Conservation (phyloP, 2,329 filamentous ascomycete genomes). For the Aspergillus glaucus region DNA sequence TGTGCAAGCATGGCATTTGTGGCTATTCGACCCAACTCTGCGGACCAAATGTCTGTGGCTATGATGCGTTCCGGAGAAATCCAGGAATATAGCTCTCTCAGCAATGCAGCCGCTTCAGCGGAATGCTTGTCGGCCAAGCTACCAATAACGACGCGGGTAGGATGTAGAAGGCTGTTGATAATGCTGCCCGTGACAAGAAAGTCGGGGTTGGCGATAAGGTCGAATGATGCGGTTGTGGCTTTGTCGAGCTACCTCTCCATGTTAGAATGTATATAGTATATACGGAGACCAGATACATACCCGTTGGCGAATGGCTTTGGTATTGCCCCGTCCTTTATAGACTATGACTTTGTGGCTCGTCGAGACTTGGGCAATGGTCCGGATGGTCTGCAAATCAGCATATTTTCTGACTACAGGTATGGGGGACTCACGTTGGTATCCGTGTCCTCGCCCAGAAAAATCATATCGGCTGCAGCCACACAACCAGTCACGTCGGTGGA, state of each 20-base stretch:
- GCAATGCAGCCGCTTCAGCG: constrained; percentile 5
- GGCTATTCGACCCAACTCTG: neutral
- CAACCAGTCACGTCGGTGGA: constrained; percentile 13
- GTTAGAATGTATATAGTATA: neutral
- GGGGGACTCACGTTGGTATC: neutral
- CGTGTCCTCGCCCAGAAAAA: constrained; percentile 12
- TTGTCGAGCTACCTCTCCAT: neutral
- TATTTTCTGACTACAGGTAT: neutral
- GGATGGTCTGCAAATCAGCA: constrained; percentile 2
- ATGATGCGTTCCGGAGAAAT: constrained; percentile 3
- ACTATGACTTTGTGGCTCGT: constrained; percentile 16
- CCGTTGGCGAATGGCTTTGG: neutral
- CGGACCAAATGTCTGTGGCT: neutral
- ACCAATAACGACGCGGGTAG: constrained; percentile 13
- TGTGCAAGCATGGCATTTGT: neutral
- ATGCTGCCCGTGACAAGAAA: constrained; percentile 12
- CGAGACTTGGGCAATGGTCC: constrained; percentile 11
- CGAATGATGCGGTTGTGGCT: constrained; percentile 5
- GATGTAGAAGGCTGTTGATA: constrained; percentile 9
- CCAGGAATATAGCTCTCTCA: constrained; percentile 14
- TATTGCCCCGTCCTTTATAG: constrained; percentile 5
- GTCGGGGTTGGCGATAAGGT: constrained; percentile 16
- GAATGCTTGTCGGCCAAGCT: constrained; percentile 13
- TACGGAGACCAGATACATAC: neutral
- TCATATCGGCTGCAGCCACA: constrained; percentile 11